Percentiles rank a stretch among this genome's conserved stretches.
phyloP scores from a whole-genome alignment of 305 asterid species.

The Andrographis paniculata region DNA sequence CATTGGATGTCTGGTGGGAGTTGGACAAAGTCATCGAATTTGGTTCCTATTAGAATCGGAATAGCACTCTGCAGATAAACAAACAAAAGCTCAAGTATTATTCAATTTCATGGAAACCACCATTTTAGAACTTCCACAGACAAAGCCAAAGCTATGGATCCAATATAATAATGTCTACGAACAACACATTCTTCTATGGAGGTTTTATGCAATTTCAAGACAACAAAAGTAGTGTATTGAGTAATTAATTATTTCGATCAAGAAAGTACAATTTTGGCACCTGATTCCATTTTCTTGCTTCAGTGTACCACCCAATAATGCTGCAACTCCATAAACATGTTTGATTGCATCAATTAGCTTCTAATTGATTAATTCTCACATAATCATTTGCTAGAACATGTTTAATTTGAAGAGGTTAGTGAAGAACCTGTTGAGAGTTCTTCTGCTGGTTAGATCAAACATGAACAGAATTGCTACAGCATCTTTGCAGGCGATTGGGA shows the following conservation, averaged over 20 bases:
- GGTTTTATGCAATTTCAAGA: too few relatives aligned
- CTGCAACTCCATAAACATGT: too few relatives aligned
- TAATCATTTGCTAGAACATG: not conserved
- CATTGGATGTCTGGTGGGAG: constrained; percentile 1
- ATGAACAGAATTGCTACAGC: constrained; percentile 77
- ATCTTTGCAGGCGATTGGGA: constrained; percentile 86
- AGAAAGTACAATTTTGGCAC: constrained; percentile 25
- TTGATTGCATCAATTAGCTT: too few relatives aligned
- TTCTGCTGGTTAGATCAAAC: constrained; percentile 83
- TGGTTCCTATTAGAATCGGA: constrained; percentile 2
- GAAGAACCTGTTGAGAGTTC: constrained; percentile 42
- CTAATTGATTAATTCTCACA: too few relatives aligned
- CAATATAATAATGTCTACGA: too few relatives aligned
- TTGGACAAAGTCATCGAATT: constrained; percentile 6
- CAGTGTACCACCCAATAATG: constrained; percentile 73
- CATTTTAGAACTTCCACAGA: not conserved
- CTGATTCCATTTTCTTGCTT: constrained; percentile 97
- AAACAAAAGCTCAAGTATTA: not conserved
- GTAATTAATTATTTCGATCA: too few relatives aligned
- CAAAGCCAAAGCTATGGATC: too few relatives aligned
- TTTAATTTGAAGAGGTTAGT: not conserved
- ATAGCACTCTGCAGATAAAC: not conserved
- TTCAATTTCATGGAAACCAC: not conserved
- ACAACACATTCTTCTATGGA: too few relatives aligned
- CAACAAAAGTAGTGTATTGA: too few relatives aligned